Conservation (phyloP, 2,329 filamentous ascomycete genomes). For the Xylariaceae sp. region DNA sequence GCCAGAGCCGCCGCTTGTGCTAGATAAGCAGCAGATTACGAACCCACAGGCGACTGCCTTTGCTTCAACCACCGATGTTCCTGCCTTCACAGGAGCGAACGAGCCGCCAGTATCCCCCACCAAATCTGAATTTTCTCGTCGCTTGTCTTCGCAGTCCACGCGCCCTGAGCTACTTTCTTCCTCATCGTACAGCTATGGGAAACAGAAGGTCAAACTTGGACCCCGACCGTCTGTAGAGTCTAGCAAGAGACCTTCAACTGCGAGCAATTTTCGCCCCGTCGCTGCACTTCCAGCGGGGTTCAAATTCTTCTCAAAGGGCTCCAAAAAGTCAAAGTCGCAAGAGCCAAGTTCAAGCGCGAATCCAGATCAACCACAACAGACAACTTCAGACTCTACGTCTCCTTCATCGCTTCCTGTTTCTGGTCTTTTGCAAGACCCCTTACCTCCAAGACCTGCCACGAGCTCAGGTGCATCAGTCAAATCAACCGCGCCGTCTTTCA, state of each 20-base stretch:
- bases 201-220: constrained; percentile 83
- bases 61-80: constrained; percentile 46
- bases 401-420: constrained; percentile 35
- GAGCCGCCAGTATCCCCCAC: constrained; percentile 41
- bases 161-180: constrained; percentile 49
- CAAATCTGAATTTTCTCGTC: constrained; percentile 38
- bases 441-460: constrained; percentile 38
- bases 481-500: constrained; percentile 37
- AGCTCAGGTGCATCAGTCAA: constrained; percentile 45
- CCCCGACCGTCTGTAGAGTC: constrained; percentile 74
- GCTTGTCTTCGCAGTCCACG: constrained; percentile 50
- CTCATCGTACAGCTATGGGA: constrained; percentile 49
- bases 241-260: constrained; percentile 58
- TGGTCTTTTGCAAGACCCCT: constrained; percentile 25
- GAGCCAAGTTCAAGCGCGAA: constrained; percentile 28
- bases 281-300: constrained; percentile 78
- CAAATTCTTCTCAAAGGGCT: constrained; percentile 57
- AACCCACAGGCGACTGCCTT: constrained; percentile 50
- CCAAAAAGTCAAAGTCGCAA: constrained; percentile 46
- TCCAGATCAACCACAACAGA: constrained; percentile 33
- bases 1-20: constrained; percentile 39
- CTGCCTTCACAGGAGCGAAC: constrained; percentile 46
- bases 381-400: constrained; percentile 34
- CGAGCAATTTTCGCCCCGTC: constrained; percentile 63
- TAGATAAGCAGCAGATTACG: constrained; percentile 50